Conservation (phyloP, 2,329 filamentous ascomycete species). For the Neoarthrinium moseri region DNA sequence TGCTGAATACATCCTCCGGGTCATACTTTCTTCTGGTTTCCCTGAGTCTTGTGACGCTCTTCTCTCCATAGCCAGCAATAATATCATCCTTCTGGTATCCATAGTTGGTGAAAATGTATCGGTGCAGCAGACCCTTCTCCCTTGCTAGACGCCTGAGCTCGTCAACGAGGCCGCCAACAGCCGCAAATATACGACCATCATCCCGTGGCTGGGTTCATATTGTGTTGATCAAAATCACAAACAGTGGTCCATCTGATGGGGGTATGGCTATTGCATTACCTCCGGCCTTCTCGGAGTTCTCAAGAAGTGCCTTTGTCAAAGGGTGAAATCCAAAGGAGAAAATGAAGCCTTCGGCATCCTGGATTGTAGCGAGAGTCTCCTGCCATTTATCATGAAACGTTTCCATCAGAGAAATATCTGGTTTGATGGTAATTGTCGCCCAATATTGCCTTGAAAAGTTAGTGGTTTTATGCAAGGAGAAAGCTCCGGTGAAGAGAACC, state of each 20-base stretch:
- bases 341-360: conserved; percentile 17
- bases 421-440: no score
- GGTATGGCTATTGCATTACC: conserved; percentile 18
- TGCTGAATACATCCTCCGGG: background rate
- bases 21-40: background rate
- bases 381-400: conserved; percentile 16
- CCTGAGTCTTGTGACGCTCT: background rate
- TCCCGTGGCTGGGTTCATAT: conserved; percentile 14
- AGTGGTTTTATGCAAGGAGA: background rate
- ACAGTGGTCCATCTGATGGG: conserved; percentile 17
- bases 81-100: background rate
- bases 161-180: background rate
- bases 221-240: conserved; percentile 19
- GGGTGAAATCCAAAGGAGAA: conserved; percentile 20
- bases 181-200: conserved; percentile 13
- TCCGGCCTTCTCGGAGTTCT: conserved; percentile 15
- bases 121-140: conserved; percentile 13
- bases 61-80: background rate
- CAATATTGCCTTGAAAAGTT: conserved; percentile 12
- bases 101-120: background rate
- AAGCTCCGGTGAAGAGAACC: background rate
- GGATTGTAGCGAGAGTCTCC: conserved; percentile 12
- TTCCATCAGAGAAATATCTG: conserved; percentile 14
- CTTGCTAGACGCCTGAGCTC: conserved; percentile 7
- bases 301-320: conserved; percentile 15